Evolutionary conservation across 2,329 filamentous ascomycete genomes (phyloP).

Genomic region (Diaporthe destruens): DNA sequence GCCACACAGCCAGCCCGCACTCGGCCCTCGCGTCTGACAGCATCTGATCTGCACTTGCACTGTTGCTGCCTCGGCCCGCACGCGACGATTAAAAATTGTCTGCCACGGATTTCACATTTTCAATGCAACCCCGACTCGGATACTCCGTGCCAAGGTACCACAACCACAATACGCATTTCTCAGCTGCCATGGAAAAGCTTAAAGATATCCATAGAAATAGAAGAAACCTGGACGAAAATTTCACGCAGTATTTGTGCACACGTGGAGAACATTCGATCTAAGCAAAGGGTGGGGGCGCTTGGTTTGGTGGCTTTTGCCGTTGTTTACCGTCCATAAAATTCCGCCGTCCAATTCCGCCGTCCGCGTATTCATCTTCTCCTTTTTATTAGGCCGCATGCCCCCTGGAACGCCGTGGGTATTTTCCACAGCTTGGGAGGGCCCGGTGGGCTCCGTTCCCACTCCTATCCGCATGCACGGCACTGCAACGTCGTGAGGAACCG

Average conservation of each 20-base stretch:
- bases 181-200: background rate
- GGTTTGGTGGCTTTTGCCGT: slow-evolving; percentile 2
- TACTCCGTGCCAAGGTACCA: background rate
- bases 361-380: slow-evolving; percentile 24
- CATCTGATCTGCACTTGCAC: background rate
- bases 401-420: slow-evolving; percentile 9
- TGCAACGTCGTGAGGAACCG: slow-evolving; percentile 18
- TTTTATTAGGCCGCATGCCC: slow-evolving; percentile 3
- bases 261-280: background rate
- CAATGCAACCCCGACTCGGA: slow-evolving; percentile 20
- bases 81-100: slow-evolving; percentile 3
- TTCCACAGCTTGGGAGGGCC: slow-evolving; percentile 5
- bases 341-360: slow-evolving; percentile 14
- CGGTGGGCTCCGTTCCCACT: slow-evolving; percentile 31
- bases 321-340: slow-evolving; percentile 21
- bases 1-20: background rate
- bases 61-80: background rate
- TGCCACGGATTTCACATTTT: background rate
- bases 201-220: background rate
- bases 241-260: too few species aligned
- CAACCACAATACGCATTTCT: background rate
- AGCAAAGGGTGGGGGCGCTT: background rate
- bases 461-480: slow-evolving; percentile 32
- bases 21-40: slow-evolving; percentile 26
- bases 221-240: background rate